Percentiles rank a stretch among this genome's conserved stretches.
Evolutionary conservation across 1,284 basidiomycete species (phyloP).

Genomic region (Laetiporus sulphureus): DNA sequence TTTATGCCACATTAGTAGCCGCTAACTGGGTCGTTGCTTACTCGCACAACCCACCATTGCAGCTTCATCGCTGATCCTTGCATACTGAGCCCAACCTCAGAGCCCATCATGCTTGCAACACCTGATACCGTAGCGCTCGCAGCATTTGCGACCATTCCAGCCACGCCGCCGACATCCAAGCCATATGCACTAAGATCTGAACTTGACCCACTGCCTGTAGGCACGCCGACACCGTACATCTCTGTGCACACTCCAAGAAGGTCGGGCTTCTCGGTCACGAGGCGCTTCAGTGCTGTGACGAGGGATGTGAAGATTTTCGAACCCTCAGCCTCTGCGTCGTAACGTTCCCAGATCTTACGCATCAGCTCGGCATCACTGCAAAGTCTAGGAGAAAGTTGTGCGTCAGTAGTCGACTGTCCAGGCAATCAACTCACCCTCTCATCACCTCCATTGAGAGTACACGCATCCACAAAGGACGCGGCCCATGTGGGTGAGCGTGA

Average conservation of each 20-base stretch:
- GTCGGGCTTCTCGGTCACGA: constrained; percentile 83
- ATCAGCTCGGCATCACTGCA: constrained; percentile 82
- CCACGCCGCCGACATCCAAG: constrained; percentile 64
- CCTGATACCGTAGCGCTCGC: constrained; percentile 75
- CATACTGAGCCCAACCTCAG: constrained; percentile 61
- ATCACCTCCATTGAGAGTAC: constrained; percentile 90
- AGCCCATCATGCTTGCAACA: constrained; percentile 65
- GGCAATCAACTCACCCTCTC: constrained; percentile 50
- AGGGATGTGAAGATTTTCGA: constrained; percentile 78
- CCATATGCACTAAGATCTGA: constrained; percentile 35
- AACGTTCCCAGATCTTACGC: constrained; percentile 74
- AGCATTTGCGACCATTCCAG: constrained; percentile 79
- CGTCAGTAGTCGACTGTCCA: not conserved
- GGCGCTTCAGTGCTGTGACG: constrained; percentile 73
- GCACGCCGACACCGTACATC: constrained; percentile 74
- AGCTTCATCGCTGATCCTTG: constrained; percentile 77
- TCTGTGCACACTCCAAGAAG: constrained; percentile 74
- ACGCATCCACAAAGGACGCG: constrained; percentile 78
- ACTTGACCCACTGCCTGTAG: constrained; percentile 29
- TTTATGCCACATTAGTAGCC: constrained; percentile 21
- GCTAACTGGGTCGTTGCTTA: constrained; percentile 55
- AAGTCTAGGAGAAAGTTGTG: constrained; percentile 35
- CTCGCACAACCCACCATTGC: constrained; percentile 55
- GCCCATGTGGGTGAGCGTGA: constrained; percentile 22
- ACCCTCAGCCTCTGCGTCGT: constrained; percentile 59